Evolutionary conservation across 495 filamentous ascomycete genomes (phyloP).

Genomic region (Copromyces sp.): DNA sequence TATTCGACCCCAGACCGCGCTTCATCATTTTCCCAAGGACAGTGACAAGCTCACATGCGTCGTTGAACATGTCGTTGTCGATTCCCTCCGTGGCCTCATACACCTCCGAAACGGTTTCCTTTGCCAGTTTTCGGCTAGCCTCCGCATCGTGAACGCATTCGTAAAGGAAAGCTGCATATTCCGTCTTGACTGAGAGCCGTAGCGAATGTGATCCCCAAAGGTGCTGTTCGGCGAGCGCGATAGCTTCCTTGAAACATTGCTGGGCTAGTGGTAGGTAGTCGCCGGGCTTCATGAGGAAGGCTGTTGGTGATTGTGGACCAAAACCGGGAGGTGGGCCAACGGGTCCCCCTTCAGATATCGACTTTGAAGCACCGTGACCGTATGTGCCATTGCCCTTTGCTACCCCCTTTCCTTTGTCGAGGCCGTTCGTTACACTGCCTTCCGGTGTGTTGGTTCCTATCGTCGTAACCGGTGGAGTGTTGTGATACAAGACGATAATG

Average conservation of each 20-base stretch:
- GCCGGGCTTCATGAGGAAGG: slow-evolving; percentile 65
- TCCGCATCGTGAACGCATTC: slow-evolving; percentile 81
- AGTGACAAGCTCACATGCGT: slow-evolving; percentile 64
- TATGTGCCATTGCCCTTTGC: slow-evolving; percentile 26
- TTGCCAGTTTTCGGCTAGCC: slow-evolving; percentile 62
- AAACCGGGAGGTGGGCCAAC: slow-evolving; percentile 41
- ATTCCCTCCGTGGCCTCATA: slow-evolving; percentile 86
- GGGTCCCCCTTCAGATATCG: slow-evolving; percentile 32
- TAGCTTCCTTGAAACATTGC: slow-evolving; percentile 69
- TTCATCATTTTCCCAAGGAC: slow-evolving; percentile 71
- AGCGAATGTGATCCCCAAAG: slow-evolving; percentile 85
- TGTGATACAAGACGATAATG: slow-evolving; percentile 94
- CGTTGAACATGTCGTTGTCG: slow-evolving; percentile 80
- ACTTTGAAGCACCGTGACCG: background rate
- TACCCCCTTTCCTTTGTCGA: slow-evolving; percentile 37
- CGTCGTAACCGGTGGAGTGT: slow-evolving; percentile 43
- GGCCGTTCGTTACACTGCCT: slow-evolving; percentile 13
- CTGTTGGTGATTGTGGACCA: slow-evolving; percentile 41
- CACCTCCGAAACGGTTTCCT: slow-evolving; percentile 77
- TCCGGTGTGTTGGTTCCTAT: slow-evolving; percentile 28
- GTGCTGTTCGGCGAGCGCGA: slow-evolving; percentile 58
- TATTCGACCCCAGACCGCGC: slow-evolving; percentile 41
- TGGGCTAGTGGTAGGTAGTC: slow-evolving; percentile 79
- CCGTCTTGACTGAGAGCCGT: slow-evolving; percentile 80
- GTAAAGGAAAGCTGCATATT: slow-evolving; percentile 90